Base-by-base conservation (phyloP, 495 filamentous ascomycete species). In the Neurospora terricola region DNA sequence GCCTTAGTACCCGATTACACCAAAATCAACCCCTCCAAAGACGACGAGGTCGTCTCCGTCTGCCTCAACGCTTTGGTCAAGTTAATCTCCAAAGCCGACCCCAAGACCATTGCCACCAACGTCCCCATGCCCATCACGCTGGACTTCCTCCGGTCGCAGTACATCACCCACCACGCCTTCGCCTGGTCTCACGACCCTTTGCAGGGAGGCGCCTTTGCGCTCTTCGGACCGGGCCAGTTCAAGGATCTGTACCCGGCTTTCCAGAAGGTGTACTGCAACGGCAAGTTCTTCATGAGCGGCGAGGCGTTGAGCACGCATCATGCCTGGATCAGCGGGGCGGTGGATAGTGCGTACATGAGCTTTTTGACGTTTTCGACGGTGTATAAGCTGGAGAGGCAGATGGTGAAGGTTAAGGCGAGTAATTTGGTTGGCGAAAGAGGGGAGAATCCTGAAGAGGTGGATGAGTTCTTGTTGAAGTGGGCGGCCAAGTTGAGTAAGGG, bases 171-270 rank as follows among this genome's bases (percentile, higher is more conserved):
- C 73, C 80, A 82, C 71, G 78, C 79, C 18, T 83, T 72, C 36
- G 78, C 80, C 14, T 85, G 82, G 83, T 77, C 76, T 23, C 73
- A 79, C 34, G 80, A 85, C 72, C 79, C 78, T 2, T 75, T 71
- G n/a, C 80, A 82, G 38, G 75, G 76, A 12, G 83, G 82, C n/a
- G 83, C 84, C 5, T 86, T 85, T 68, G 84, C 84, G 5, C 78
- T 81, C 5, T 86, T 85, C 70, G 80, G 83, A 8, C 84, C 84
- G 1, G 80, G 80, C 12, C 83, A 86, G 73, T 85, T 85, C 76
- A 59, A 71, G 62, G 73, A 76, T 59, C 42, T 83, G 16, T 85
- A 81, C 72, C 75, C 77, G 10, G 69, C 68, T 1, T 69, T 82
- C 39, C 72, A 75, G 12, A 66, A 71, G 10, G 82, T 80, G 9